Evolutionary conservation across 305 asterid species (phyloP), one percentile per base, ranked within the genome.

Genomic region (Caryopteris hybrid): DNA sequence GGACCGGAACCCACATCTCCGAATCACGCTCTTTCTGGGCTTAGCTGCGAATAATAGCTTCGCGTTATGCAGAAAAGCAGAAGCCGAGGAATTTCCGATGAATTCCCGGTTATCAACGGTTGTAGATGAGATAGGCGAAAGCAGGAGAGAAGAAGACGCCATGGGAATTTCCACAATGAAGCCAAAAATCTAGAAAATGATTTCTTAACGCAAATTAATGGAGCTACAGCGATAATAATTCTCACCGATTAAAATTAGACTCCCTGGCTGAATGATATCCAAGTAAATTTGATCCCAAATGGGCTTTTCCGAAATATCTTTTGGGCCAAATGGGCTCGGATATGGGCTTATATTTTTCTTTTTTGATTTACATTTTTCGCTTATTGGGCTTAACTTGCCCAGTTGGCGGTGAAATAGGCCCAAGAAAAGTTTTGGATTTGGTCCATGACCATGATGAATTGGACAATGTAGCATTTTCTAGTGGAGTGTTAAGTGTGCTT

Each of bases 1-100:
- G 52, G 90, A 71, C 80, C 53, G 70, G 80, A 81, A 87, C 6
- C 79, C 81, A 38, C 85, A 82, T 82, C 92, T 81, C 21, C 74
- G 67, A 18, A 42, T 42, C 9, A 76, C 57, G 72, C 7, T 68
- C 66, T 41, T 79, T 21, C 74, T 65, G 52, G 81, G 74, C 38
- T 79, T 77, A 38, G 76, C 68, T 7, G 81, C 51, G 71, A 82
- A 79, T 33, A 75, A 53, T 22, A 86, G 76, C 82, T 76, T 86
- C 5, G 83, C 64, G 57, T 71, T 79, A 5, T 74, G 77, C 39
- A 91, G 62, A 51, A 86, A 84, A 34, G 86, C 55, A 39, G 60
- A n/a, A n/a, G n/a, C n/a, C n/a, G n/a, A n/a, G n/a, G n/a, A 75
- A 51, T 14, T 68, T 45, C 61, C 52, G 27, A 75, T 38, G 25